Conservation (phyloP, 345 rosid species). For the Abelmoschus esculentus region DNA sequence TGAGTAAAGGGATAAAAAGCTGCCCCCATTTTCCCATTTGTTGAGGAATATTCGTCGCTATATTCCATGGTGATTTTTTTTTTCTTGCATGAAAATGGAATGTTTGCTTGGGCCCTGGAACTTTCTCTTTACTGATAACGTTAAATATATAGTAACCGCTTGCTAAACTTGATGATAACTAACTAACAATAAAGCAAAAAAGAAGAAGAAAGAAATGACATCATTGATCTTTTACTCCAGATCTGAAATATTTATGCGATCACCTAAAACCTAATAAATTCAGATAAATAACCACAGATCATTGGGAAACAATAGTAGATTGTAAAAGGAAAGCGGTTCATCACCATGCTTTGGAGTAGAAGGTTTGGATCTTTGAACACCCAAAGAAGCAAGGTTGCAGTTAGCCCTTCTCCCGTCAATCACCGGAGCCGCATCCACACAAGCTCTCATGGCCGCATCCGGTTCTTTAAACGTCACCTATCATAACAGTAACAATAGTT, state of each 20-base stretch:
- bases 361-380: conserved; percentile 96
- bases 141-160: background rate
- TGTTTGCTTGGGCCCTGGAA: conserved; percentile 9
- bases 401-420: conserved; percentile 97
- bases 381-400: conserved; percentile 93
- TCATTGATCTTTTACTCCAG: conserved; percentile 6
- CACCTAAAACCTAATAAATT: background rate
- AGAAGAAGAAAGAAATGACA: background rate
- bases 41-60: conserved; percentile 35
- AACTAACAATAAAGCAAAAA: background rate
- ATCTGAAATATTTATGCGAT: conserved; percentile 21
- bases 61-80: conserved; percentile 5
- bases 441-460: conserved; percentile 89
- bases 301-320: background rate
- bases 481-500: background rate
- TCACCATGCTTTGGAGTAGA: conserved; percentile 88
- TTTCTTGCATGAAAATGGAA: conserved; percentile 16
- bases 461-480: conserved; percentile 94
- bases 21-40: background rate
- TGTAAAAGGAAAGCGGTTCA: conserved; percentile 11
- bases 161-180: background rate
- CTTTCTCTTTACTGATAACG: conserved; percentile 4
- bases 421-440: conserved; percentile 89
- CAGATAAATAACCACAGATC: background rate
- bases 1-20: background rate